A percentile compares a stretch with the other conserved stretches of the same genome.
Conservation (phyloP, 2,329 filamentous ascomycete species). For the Clarireedia paspali region DNA sequence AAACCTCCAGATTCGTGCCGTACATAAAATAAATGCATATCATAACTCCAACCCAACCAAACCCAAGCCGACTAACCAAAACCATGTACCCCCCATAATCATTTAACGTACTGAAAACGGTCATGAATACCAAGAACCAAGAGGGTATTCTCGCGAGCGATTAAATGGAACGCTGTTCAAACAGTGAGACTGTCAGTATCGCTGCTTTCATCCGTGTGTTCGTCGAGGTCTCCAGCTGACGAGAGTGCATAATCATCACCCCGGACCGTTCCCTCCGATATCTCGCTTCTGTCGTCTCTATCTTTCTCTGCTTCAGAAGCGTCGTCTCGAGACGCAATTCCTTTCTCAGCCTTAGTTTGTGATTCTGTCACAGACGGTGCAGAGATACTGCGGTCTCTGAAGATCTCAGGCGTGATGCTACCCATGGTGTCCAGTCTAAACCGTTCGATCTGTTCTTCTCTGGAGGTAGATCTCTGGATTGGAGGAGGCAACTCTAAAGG, state of each 20-base stretch:
- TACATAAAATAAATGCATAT: conserved; percentile 6
- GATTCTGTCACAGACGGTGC: not conserved
- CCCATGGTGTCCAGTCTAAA: not conserved
- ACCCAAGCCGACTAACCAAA: not conserved
- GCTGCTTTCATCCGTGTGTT: not conserved
- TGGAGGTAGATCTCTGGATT: not conserved
- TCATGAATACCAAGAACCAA: not conserved
- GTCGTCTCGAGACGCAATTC: not conserved
- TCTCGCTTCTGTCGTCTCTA: not conserved
- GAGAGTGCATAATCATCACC: not conserved
- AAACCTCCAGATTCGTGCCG: not conserved
- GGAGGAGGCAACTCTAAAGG: conserved; percentile 14
- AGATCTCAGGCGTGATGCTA: conserved; percentile 1
- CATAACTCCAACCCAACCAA: conserved; percentile 4
- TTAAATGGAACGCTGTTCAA: too few relatives aligned
- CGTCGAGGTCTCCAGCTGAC: not conserved
- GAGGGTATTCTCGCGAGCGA: not conserved
- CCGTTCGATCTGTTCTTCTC: conserved; percentile 1
- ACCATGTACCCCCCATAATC: not conserved
- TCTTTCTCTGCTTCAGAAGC: not conserved
- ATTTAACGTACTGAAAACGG: not conserved
- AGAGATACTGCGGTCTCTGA: not conserved
- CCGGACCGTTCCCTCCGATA: conserved; percentile 3
- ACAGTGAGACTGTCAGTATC: not conserved
- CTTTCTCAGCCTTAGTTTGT: not conserved